These are phyloP conservation scores for Allium cepa DNA, from an alignment of 106 monocot genomes.

Conservation along the genomic window DNA sequence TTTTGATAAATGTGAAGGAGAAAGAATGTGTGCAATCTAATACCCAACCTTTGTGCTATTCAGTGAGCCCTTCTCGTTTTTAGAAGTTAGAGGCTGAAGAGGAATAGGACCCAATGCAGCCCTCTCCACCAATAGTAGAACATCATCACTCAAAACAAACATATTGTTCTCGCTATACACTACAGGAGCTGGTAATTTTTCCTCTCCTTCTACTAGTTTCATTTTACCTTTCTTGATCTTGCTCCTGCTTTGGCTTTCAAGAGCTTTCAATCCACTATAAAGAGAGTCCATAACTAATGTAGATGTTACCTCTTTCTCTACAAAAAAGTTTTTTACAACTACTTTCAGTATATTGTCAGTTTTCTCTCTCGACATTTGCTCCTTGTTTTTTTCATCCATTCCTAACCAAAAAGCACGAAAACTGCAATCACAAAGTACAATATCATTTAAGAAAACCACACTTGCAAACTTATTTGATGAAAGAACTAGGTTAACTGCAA, in stretches of 20 bases:
- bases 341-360: constrained; percentile 64
- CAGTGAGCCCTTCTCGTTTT: constrained; percentile 78
- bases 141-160: constrained; percentile 86
- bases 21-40: background rate
- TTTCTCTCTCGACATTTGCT: constrained; percentile 69
- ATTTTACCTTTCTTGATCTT: constrained; percentile 41
- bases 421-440: constrained; percentile 32
- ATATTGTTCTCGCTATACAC: constrained; percentile 62
- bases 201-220: constrained; percentile 38
- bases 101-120: constrained; percentile 54
- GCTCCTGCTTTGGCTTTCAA: constrained; percentile 52
- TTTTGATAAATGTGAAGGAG: background rate
- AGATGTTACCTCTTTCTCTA: constrained; percentile 97
- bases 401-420: constrained; percentile 79
- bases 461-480: background rate
- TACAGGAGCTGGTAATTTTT: constrained; percentile 40
- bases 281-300: constrained; percentile 98
- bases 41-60: constrained; percentile 69
- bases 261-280: constrained; percentile 78
- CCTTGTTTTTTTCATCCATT: constrained; percentile 38
- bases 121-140: constrained; percentile 60
- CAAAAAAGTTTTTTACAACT: constrained; percentile 83
- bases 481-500: background rate
- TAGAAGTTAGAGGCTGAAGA: constrained; percentile 51
- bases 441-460: too few relatives aligned